Evolutionary conservation across 768 basidiomycete genomes (phyloP).

Genomic region (Arthromyces matolae): DNA sequence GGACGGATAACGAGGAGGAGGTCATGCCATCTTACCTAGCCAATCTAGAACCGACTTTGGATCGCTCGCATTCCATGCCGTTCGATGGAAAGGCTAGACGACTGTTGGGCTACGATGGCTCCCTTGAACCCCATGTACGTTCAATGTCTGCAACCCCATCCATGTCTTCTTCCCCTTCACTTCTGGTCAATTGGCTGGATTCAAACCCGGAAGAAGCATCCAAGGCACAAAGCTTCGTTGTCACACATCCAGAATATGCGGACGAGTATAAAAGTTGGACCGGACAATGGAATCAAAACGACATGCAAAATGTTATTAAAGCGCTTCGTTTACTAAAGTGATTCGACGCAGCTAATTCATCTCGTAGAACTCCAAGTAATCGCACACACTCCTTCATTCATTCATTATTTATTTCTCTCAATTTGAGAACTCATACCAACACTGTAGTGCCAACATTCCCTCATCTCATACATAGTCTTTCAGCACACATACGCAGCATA

Average conservation of each 20-base stretch:
- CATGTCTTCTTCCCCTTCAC: too few relatives aligned
- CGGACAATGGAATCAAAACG: constrained; percentile 18
- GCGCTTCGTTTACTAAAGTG: constrained; percentile 13
- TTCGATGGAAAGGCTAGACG: too few relatives aligned
- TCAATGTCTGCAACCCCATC: neutral
- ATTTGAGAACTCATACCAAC: too few relatives aligned
- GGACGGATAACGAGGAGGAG: constrained; percentile 5
- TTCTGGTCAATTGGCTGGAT: constrained; percentile 13
- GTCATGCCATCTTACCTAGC: constrained; percentile 5
- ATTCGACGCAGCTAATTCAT: too few relatives aligned
- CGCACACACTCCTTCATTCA: too few relatives aligned
- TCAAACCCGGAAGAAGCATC: constrained; percentile 5
- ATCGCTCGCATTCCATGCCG: constrained; percentile 16
- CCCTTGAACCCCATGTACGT: constrained; percentile 12
- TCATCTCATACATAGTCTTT: too few relatives aligned
- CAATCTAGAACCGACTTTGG: constrained; percentile 18
- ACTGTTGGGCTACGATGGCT: too few relatives aligned
- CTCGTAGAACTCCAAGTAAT: too few relatives aligned
- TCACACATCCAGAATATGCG: constrained; percentile 10
- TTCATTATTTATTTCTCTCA: too few relatives aligned
- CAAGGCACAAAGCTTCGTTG: constrained; percentile 3
- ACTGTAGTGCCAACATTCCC: too few relatives aligned
- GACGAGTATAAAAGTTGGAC: constrained; percentile 12
- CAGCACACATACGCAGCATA: too few relatives aligned
- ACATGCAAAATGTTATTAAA: constrained; percentile 13